phyloP scores from a whole-genome alignment of 495 filamentous ascomycete species.

The Choiromyces venosus region DNA sequence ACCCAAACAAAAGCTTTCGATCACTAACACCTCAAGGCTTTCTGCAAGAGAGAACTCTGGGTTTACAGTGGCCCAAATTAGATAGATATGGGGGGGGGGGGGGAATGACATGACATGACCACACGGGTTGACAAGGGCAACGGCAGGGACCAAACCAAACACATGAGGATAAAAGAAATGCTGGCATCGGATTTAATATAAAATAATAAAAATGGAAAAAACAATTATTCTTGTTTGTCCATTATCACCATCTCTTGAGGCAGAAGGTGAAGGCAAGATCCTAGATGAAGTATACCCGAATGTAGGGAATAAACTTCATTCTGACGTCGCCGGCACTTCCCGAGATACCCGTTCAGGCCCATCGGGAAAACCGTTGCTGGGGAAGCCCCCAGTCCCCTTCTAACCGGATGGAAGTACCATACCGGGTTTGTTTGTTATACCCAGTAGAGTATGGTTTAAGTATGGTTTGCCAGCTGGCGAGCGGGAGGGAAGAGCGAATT shows the following conservation, averaged over 20 bases:
- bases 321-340: not conserved
- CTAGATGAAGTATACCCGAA: not conserved
- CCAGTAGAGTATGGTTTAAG: not conserved
- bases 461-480: not conserved
- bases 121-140: not conserved
- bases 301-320: not conserved
- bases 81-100: not conserved
- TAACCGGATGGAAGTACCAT: not conserved
- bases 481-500: not conserved
- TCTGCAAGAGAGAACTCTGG: not conserved
- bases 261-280: not conserved
- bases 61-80: not conserved
- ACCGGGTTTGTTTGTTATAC: not conserved
- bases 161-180: not conserved
- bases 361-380: not conserved
- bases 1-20: not conserved
- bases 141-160: not conserved
- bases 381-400: not conserved
- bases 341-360: not conserved
- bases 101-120: no score
- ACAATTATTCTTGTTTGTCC: not conserved
- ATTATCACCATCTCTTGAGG: not conserved
- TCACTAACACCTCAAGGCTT: not conserved
- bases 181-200: not conserved
- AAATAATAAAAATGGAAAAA: not conserved